These are phyloP conservation scores for Letharia lupina DNA, from an alignment of 495 filamentous ascomycete species.

Conservation along the genomic window DNA sequence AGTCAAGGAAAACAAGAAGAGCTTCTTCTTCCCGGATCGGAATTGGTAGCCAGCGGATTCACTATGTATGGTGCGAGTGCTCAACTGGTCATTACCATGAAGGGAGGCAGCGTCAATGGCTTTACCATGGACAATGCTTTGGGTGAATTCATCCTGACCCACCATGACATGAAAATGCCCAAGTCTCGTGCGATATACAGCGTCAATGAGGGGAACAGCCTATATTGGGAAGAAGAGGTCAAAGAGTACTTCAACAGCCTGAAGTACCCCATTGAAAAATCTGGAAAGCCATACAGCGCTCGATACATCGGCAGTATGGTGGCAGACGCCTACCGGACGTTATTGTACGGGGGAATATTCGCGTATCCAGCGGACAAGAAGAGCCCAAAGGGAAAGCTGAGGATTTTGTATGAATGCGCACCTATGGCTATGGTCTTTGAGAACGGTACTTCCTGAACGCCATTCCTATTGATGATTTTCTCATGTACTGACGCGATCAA, in stretches of 20 bases:
- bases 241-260: constrained; percentile 82
- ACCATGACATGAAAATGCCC: constrained; percentile 88
- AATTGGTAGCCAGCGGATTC: constrained; percentile 89
- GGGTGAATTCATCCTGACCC: constrained; percentile 97
- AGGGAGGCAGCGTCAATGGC: constrained; percentile 83
- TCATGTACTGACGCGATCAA: constrained; percentile 12
- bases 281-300: constrained; percentile 85
- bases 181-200: constrained; percentile 81
- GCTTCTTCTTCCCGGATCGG: constrained; percentile 77
- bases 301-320: constrained; percentile 98
- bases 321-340: constrained; percentile 90
- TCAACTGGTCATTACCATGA: constrained; percentile 95
- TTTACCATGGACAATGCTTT: constrained; percentile 95
- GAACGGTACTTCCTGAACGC: constrained; percentile 57
- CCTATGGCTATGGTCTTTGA: constrained; percentile 99
- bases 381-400: constrained; percentile 93
- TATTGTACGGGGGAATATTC: constrained; percentile 94
- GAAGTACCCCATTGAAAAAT: constrained; percentile 61
- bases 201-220: constrained; percentile 94
- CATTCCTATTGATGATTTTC: not conserved
- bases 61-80: constrained; percentile 99
- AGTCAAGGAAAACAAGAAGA: constrained; percentile 62
- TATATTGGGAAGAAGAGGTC: constrained; percentile 88
- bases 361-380: constrained; percentile 97
- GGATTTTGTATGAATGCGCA: constrained; percentile 96